Base-by-base conservation (phyloP, 2,329 filamentous ascomycete species). In the Aureobasidium sp. region DNA sequence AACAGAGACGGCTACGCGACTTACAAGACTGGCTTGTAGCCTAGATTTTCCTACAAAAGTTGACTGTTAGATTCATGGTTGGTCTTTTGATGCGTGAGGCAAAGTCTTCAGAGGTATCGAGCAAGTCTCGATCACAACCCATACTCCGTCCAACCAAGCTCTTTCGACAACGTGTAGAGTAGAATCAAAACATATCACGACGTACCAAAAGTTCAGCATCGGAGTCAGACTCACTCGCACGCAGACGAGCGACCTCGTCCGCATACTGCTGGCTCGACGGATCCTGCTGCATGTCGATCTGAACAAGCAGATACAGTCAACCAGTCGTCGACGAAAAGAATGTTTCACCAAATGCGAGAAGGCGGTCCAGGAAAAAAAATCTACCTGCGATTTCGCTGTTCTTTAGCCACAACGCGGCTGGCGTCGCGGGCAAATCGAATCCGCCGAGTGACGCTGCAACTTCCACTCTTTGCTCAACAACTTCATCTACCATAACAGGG, bases 1-100 rank as follows among this genome's bases (percentile, higher is more conserved):
- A 42, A 25, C 1, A 25, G 7, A 46, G 15, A 37, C 10, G 23
- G 9, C 10, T 1, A 11, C 9, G n/a, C 27, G 33, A 46, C 53
- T 57, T 21, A 57, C 53, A 57, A 40, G 3, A 57, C 53, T 35
- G 53, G 53, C 23, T 57, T 57, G 21, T 57, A 57, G 19, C 53
- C 53, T 19, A 57, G 17, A 13, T 25, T 57, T 27, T 57, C 53
- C 53, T 57, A 21, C 19, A n/a, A 21, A n/a, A 8, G 9, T 29
- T 35, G 1, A 33, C 9, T 27, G 53, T 57, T 29, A 55, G 38
- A 8, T 19, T 27, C 47, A 9, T n/a, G 17, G 10, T 31, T 7
- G 7, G 3, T 7, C n/a, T 33, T 7, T 49, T 17, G 8, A 27
- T 27, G 25, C 15, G 17, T 4, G 23, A 45, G 15, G 25, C 13